phyloP scores from a whole-genome alignment of 2,329 filamentous ascomycete species.

The Scorias spongiosa region DNA sequence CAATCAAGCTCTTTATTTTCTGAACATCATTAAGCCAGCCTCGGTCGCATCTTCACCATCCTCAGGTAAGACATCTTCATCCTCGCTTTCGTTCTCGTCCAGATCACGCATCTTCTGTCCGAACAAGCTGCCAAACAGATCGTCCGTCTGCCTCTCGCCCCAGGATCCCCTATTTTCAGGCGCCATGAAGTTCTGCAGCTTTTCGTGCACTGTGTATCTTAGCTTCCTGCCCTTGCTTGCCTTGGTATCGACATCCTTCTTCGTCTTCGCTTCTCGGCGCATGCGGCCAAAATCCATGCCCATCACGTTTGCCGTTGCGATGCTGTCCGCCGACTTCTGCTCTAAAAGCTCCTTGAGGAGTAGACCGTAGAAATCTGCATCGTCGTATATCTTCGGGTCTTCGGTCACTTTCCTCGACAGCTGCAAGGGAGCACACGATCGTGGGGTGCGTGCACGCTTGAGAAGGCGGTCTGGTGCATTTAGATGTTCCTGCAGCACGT shows the following conservation, averaged over 20 bases:
- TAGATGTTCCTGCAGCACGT: conserved; percentile 54
- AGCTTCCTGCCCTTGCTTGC: conserved; percentile 92
- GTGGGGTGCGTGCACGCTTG: conserved; percentile 52
- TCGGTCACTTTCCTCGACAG: conserved; percentile 30
- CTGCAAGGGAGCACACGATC: conserved; percentile 63
- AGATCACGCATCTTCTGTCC: conserved; percentile 23
- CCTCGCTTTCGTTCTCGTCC: conserved; percentile 15
- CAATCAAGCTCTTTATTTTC: background rate
- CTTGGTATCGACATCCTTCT: conserved; percentile 77
- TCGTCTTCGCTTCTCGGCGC: conserved; percentile 65
- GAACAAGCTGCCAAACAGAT: conserved; percentile 37
- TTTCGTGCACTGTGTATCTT: conserved; percentile 89
- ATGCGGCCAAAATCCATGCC: conserved; percentile 20
- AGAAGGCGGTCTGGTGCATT: conserved; percentile 49
- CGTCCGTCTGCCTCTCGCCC: conserved; percentile 65
- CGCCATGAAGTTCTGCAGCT: conserved; percentile 96
- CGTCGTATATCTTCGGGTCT: conserved; percentile 63
- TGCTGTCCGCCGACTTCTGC: conserved; percentile 53
- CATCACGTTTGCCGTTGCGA: conserved; percentile 24
- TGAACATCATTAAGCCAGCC: conserved; percentile 18
- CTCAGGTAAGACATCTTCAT: conserved; percentile 20
- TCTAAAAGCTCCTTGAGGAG: conserved; percentile 88
- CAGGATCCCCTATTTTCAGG: conserved; percentile 68
- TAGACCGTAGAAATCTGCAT: conserved; percentile 86
- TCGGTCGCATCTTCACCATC: conserved; percentile 9